A percentile compares a stretch with the other conserved stretches of the same genome.
phyloP scores from a whole-genome alignment of 2,329 filamentous ascomycete genomes.

The Nakataea oryzae region DNA sequence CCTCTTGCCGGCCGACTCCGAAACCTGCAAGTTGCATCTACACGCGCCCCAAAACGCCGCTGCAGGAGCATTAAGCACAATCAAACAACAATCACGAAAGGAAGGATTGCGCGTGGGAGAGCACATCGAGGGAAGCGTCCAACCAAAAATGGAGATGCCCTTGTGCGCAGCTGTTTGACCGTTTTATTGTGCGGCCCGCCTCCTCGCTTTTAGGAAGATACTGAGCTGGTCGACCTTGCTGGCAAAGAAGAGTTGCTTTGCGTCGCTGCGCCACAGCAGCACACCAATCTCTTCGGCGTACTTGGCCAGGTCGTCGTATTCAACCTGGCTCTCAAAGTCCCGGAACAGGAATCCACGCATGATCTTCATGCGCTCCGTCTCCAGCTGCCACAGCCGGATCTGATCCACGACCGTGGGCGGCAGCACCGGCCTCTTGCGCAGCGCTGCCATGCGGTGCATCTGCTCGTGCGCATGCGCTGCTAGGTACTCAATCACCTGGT shows the following conservation, averaged over 20 bases:
- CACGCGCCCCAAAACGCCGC: neutral
- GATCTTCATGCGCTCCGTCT: constrained; percentile 86
- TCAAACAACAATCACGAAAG: neutral
- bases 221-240: constrained; percentile 82
- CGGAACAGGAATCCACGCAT: constrained; percentile 79
- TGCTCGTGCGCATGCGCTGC: constrained; percentile 89
- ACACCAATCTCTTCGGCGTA: constrained; percentile 91
- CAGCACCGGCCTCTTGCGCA: constrained; percentile 58
- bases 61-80: neutral
- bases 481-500: constrained; percentile 92
- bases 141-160: neutral
- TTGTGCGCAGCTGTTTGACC: neutral
- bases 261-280: constrained; percentile 74
- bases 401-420: constrained; percentile 96
- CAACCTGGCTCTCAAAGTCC: constrained; percentile 64
- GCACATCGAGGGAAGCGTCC: neutral
- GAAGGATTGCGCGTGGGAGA: neutral
- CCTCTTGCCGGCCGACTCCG: neutral
- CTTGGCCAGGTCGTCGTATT: constrained; percentile 59
- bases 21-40: neutral
- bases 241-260: constrained; percentile 79
- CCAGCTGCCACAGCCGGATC: constrained; percentile 94
- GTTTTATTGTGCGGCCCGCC: constrained; percentile 32
- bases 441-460: constrained; percentile 59
- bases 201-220: constrained; percentile 63